Evolutionary conservation across 2,329 filamentous ascomycete genomes (phyloP), one percentile per base, ranked within the genome.

Genomic region (Talaromyces pinophilus): DNA sequence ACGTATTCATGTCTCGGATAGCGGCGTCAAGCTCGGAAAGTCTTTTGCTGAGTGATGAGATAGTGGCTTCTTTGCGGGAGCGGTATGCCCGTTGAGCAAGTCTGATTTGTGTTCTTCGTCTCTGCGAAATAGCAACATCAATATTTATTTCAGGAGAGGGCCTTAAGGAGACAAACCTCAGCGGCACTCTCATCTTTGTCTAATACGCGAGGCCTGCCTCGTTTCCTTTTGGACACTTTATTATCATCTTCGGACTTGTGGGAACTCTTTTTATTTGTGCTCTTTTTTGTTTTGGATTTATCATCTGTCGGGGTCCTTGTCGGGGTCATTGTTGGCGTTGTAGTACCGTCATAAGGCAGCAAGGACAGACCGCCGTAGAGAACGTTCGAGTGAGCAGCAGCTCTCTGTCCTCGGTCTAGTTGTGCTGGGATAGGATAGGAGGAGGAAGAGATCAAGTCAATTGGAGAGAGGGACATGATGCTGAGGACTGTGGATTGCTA

Each of bases 81-180:
- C 93, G 87, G 74, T 96, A 96, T 1, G 92, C 92, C 71, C 92
- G 84, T 77, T 96, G 92, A 2, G 92, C 93, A 64, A 94, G 85
- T 33, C 93, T 88, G 70, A 96, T 95, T 75, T 96, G 92, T 3
- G 92, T 95, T 66, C 92, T 87, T 64, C 92, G 89, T 68, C 92
- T 89, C 90, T 91, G 70, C 57, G 30, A 2, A 2, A 25, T 2
- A 19, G 13, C 19, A 19, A 4, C 19, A 19, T 30, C 42, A 59
- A 40, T 25, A 13, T 15, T n/a, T 19, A 3, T 3, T 19, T 15
- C 19, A 15, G 6, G 17, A n/a, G 5, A 10, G 28, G 42, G n/a
- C 2, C 8, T n/a, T n/a, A 1, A 2, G 38, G 15, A 62, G 62
- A 66, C 90, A 85, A 79, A 92, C 91, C 81, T 93, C 92, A 63